Percentiles rank a stretch among this genome's conserved stretches.
These are phyloP conservation scores for Maudiozyma pseudohumilis DNA, from an alignment of 805 yeast species.

Conservation along the genomic window DNA sequence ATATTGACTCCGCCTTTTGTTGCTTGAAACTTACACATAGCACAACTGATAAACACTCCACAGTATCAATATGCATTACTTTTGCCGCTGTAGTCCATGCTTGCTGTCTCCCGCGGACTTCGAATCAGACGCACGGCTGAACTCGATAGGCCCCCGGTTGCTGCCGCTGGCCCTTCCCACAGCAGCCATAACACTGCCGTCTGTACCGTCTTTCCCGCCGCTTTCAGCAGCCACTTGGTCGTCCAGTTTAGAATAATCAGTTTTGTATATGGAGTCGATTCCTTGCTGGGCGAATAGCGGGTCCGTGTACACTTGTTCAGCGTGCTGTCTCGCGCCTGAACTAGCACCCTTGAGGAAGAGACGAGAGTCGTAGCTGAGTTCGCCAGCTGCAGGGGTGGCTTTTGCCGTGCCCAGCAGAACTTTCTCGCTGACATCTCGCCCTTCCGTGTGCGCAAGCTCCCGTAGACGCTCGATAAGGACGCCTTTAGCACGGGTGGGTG, in stretches of 20 bases:
- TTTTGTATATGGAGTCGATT: constrained; percentile 40
- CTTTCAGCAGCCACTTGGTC: constrained; percentile 13
- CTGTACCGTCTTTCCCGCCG: constrained; percentile 7
- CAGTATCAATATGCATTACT: no score
- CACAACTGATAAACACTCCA: neutral
- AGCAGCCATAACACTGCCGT: neutral
- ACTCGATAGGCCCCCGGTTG: constrained; percentile 38
- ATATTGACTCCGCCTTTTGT: no score
- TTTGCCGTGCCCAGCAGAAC: constrained; percentile 43
- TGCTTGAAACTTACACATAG: no score
- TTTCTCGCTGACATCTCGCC: constrained; percentile 46
- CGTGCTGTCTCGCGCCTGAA: constrained; percentile 25
- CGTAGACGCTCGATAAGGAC: constrained; percentile 32
- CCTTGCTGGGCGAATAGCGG: constrained; percentile 51
- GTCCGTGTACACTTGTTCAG: constrained; percentile 46
- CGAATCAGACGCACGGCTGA: constrained; percentile 29
- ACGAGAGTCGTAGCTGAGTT: constrained; percentile 48
- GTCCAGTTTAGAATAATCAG: constrained; percentile 24
- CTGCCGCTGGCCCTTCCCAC: constrained; percentile 6
- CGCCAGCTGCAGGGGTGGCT: constrained; percentile 28
- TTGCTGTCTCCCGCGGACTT: constrained; percentile 1
- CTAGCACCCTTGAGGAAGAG: constrained; percentile 41
- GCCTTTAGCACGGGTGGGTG: neutral
- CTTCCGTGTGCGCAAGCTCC: constrained; percentile 34
- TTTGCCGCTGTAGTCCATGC: constrained; percentile 5